Percentiles rank a stretch among this genome's conserved stretches.
phyloP scores from a whole-genome alignment of 2,329 filamentous ascomycete genomes.

The Arthroderma sp. region DNA sequence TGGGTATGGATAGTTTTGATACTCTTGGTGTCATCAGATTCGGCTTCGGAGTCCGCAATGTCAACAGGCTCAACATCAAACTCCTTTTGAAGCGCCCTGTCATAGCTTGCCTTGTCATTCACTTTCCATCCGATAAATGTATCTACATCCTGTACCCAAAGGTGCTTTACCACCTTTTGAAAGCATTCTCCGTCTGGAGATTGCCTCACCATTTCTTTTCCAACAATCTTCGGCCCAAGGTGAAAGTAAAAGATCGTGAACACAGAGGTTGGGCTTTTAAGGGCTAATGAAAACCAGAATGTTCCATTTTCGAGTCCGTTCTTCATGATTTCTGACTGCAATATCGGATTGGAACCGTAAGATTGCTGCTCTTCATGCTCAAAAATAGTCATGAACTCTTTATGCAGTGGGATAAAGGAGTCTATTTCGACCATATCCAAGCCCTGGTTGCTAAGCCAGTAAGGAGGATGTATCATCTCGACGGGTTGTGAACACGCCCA shows the following conservation, averaged over 20 bases:
- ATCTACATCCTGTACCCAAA: no score
- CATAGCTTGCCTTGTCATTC: no score
- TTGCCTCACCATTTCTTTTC: no score
- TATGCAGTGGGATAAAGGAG: slow-evolving; percentile 12
- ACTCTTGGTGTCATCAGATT: no score
- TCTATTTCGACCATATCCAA: slow-evolving; percentile 7
- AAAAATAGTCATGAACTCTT: slow-evolving; percentile 4
- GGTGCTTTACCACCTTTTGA: no score
- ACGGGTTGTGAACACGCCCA: slow-evolving; percentile 6
- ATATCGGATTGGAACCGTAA: not conserved
- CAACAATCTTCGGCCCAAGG: no score
- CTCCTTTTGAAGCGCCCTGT: no score
- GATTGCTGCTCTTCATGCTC: not conserved
- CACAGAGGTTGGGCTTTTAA: slow-evolving; percentile 14
- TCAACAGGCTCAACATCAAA: no score
- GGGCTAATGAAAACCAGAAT: slow-evolving; percentile 18
- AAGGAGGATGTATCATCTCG: slow-evolving; percentile 7
- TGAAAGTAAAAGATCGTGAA: slow-evolving; percentile 17
- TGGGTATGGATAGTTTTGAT: no score
- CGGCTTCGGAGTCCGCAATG: no score
- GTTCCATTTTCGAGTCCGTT: slow-evolving; percentile 15
- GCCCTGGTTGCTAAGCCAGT: slow-evolving; percentile 8
- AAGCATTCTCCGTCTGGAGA: no score
- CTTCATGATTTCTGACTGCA: slow-evolving; percentile 10
- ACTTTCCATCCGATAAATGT: no score